A percentile compares a stretch with the other conserved stretches of the same genome.
Evolutionary conservation across 257 asterid genomes (phyloP).

Genomic region (Solanum stenotomum): DNA sequence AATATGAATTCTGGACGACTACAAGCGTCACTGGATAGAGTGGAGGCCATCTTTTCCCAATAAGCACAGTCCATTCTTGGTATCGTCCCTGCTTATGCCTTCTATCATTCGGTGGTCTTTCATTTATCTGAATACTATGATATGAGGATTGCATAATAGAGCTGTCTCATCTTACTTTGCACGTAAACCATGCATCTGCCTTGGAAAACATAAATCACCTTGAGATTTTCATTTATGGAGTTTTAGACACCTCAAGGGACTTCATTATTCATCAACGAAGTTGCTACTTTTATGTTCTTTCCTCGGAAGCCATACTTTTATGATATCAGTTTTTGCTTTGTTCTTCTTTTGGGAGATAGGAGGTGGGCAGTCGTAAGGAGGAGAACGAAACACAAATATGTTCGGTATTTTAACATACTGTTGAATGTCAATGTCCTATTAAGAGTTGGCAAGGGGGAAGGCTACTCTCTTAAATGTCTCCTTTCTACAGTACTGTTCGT

Average conservation of each 20-base stretch:
- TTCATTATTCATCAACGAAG: neutral
- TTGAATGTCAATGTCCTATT: neutral
- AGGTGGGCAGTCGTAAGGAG: neutral
- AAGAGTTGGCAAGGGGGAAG: neutral
- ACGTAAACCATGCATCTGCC: neutral
- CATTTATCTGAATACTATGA: neutral
- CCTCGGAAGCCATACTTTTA: neutral
- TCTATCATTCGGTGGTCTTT: neutral
- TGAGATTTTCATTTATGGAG: neutral
- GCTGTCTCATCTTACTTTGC: neutral
- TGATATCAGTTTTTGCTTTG: neutral
- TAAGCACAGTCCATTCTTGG: slow-evolving; percentile 9
- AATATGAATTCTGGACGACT: slow-evolving; percentile 88
- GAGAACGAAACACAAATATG: neutral
- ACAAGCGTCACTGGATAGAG: slow-evolving; percentile 86
- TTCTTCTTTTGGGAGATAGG: neutral
- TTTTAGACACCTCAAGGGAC: neutral
- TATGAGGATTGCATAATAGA: neutral
- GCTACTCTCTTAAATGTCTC: neutral
- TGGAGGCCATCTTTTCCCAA: slow-evolving; percentile 78
- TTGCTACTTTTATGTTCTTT: neutral
- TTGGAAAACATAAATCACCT: neutral
- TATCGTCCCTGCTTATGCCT: slow-evolving; percentile 3
- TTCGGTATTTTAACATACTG: neutral
- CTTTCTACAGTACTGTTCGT: neutral